Base-by-base conservation (phyloP, 495 filamentous ascomycete species). In the Penicilliopsis zonata region DNA sequence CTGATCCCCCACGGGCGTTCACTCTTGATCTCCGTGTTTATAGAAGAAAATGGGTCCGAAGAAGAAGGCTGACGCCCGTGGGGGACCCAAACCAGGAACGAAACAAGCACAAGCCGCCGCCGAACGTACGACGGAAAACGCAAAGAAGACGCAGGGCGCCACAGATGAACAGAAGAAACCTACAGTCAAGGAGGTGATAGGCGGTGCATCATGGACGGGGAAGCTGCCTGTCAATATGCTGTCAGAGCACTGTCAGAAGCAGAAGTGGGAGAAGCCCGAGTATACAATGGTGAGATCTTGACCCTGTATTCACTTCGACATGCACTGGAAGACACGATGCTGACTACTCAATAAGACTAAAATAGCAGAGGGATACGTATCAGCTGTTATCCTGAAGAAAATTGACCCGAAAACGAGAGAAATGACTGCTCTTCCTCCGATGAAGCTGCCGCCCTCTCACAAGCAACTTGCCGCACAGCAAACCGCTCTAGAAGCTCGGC, bases 191-290 rank as follows among this genome's bases (percentile, higher is more conserved):
- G 77, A 83, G 41, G 60, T 98, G 35, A 94, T 98, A 53, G 92
- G 85, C 30, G 90, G 90, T 30, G 74, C 83, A 42, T 94, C 86
- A 49, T 98, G 92, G 92, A 98, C 90, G 0, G 90, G 90, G 21
- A 98, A 98, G 52, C 59, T 98, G 22, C 90, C 90, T 3, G 81
- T 94, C 32, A 90, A 87, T 49, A 66, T 98, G 49, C 75, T 98
- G 34, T 78, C 80, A 12, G 90, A 98, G 67, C 84, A 93, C 61
- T 92, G 83, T 47, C 85, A 94, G 53, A 87, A 86, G 59, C 81
- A 88, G 57, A 84, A 82, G 47, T 98, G 90, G 90, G 79, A 82
- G 40, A 90, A 78, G 47, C 90, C 88, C 1, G 87, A 94, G 46
- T 98, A 92, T 55, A 74, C 72, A 43, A 86, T 80, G 76, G 73